These are phyloP conservation scores for Nicotiana obtusifolia DNA, from an alignment of 257 asterid species.

Conservation along the genomic window DNA sequence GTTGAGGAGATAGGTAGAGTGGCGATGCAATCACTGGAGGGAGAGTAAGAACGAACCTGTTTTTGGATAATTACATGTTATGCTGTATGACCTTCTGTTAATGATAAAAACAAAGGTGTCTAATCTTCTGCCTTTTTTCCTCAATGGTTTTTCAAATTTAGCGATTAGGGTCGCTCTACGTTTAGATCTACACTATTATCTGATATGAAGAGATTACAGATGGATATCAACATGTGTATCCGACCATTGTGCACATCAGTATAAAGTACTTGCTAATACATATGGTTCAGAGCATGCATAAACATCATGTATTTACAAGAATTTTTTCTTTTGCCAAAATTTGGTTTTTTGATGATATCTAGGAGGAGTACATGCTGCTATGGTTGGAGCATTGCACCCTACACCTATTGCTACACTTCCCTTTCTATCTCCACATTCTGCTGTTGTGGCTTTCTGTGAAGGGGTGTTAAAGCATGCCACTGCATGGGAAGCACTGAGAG, in stretches of 20 bases:
- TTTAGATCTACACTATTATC: neutral
- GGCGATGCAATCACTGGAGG: neutral
- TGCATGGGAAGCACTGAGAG: constrained; percentile 93
- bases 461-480: constrained; percentile 88
- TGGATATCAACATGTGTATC: neutral
- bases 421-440: constrained; percentile 95
- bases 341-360: constrained; percentile 18
- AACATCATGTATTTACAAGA: neutral
- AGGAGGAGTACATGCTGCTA: constrained; percentile 99
- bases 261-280: neutral
- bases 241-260: neutral
- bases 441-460: constrained; percentile 95
- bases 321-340: neutral
- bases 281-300: neutral
- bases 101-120: neutral
- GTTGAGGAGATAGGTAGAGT: neutral
- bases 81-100: neutral
- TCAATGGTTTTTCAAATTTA: neutral
- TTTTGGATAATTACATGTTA: neutral
- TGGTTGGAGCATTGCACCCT: constrained; percentile 96
- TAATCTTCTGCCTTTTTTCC: neutral
- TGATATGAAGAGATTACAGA: neutral
- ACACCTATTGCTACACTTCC: constrained; percentile 91
- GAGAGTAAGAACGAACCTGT: neutral
- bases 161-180: neutral